These are phyloP conservation scores for Agaricus bisporus DNA, from an alignment of 768 basidiomycete species.

Conservation along the genomic window DNA sequence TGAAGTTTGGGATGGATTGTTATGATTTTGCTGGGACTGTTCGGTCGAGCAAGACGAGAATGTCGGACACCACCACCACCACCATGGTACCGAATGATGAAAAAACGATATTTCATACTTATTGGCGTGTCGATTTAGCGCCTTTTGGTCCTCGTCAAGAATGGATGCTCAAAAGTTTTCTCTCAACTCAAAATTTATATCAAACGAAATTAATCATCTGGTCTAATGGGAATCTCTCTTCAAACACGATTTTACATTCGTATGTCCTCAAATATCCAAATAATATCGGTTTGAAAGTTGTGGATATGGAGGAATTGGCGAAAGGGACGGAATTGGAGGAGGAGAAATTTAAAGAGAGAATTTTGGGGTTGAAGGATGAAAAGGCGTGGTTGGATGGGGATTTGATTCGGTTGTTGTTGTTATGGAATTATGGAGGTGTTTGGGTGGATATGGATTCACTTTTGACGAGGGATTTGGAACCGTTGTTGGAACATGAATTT, in stretches of 20 bases:
- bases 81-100: conserved; percentile 28
- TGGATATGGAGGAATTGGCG: conserved; percentile 64
- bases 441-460: conserved; percentile 99
- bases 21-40: conserved; percentile 91
- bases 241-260: conserved; percentile 47
- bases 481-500: conserved; percentile 90
- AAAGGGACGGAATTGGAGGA: conserved; percentile 73
- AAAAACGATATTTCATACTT: conserved; percentile 77
- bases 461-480: conserved; percentile 79
- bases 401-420: conserved; percentile 76
- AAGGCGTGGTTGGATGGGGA: conserved; percentile 97
- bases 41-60: conserved; percentile 20
- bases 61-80: too few species aligned
- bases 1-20: conserved; percentile 82
- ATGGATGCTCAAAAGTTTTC: conserved; percentile 88
- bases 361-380: conserved; percentile 58
- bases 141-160: conserved; percentile 80
- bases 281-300: conserved; percentile 63
- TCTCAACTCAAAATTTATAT: conserved; percentile 78
- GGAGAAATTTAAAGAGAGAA: conserved; percentile 37
- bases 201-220: conserved; percentile 73
- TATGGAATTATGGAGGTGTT: conserved; percentile 89
- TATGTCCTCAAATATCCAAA: conserved; percentile 63
- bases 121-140: conserved; percentile 89
- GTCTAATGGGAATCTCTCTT: conserved; percentile 78